Evolutionary conservation across 2,329 filamentous ascomycete genomes (phyloP), one percentile per base, ranked within the genome.

Genomic region (Fusarium tjaetaba): DNA sequence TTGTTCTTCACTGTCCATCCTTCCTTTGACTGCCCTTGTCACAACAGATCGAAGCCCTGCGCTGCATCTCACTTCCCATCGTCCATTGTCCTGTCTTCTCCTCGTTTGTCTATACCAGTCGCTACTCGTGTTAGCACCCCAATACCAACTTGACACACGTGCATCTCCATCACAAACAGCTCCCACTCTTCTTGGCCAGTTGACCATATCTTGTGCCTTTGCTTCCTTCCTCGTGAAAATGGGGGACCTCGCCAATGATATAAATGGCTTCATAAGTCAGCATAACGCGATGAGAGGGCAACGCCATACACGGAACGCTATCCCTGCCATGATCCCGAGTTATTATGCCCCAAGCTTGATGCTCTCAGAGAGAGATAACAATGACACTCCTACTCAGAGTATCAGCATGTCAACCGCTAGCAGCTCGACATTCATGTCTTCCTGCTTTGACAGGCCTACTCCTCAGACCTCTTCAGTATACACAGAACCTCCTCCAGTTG

Each of bases 401-500:
- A 60, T 62, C 56, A 43, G 26, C 26, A 64, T 55, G 34, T 76
- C 75, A 16, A 59, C 32, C 11, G 52, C 48, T 41, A 77, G 71
- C 48, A 66, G 65, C 38, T 68, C 51, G 26, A 72, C 73, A 9
- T 39, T 39, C 16, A 49, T 55, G 41, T 69, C 68, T 4, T 73
- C 67, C 11, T 56, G 66, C 51, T 75, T 77, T 20, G 63, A 68
- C 24, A 39, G 39, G 16, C 22, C 57, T 38, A 53, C 52, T 26
- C 49, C 51, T 7, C 30, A 41, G 39, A 24, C 53, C 8, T 51
- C 52, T 6, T 79, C 79, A 9, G 49, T 56, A 14, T 69, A 74
- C 41, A 77, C 78, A 15, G 76, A 61, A 6, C 76, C 80, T 46
- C 76, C 61, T 30, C 68, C 68, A 26, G n/a, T 18, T 57, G 70